A percentile compares a stretch with the other conserved stretches of the same genome.
These are phyloP conservation scores for Corynespora cassiicola DNA, from an alignment of 2,329 filamentous ascomycete species.

Conservation along the genomic window DNA sequence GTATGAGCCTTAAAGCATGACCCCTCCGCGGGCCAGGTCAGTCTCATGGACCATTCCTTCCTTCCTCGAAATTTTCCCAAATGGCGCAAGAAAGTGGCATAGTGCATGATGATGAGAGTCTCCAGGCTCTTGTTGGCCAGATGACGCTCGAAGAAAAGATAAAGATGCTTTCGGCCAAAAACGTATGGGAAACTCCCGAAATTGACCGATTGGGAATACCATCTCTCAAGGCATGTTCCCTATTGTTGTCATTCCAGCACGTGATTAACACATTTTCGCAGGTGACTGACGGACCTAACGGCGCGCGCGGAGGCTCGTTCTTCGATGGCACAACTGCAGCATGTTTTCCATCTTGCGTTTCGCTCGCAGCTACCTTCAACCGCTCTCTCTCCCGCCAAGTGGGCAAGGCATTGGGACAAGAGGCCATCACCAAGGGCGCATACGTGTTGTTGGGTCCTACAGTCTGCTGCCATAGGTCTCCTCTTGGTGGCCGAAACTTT, in stretches of 20 bases:
- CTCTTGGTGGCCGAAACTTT: conserved; percentile 16
- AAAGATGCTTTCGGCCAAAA: conserved; percentile 13
- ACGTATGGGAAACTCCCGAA: conserved; percentile 16
- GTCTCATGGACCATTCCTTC: no score
- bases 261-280: conserved; percentile 36
- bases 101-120: background rate
- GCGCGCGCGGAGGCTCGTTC: conserved; percentile 66
- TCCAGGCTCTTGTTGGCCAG: conserved; percentile 2
- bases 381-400: conserved; percentile 26
- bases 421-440: conserved; percentile 29
- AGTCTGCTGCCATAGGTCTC: conserved; percentile 28
- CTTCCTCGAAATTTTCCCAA: no score
- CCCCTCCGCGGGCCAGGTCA: no score
- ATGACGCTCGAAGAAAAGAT: conserved; percentile 19
- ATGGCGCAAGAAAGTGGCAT: no score
- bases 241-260: conserved; percentile 72
- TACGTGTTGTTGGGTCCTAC: conserved; percentile 21
- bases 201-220: conserved; percentile 14
- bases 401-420: conserved; percentile 29
- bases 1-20: no score
- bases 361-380: conserved; percentile 53
- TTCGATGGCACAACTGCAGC: conserved; percentile 71
- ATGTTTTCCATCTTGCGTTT: conserved; percentile 76
- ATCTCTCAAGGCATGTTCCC: conserved; percentile 52
- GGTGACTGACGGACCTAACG: conserved; percentile 70